phyloP scores from a whole-genome alignment of 2,329 filamentous ascomycete species.

The Ascochyta rabiei region DNA sequence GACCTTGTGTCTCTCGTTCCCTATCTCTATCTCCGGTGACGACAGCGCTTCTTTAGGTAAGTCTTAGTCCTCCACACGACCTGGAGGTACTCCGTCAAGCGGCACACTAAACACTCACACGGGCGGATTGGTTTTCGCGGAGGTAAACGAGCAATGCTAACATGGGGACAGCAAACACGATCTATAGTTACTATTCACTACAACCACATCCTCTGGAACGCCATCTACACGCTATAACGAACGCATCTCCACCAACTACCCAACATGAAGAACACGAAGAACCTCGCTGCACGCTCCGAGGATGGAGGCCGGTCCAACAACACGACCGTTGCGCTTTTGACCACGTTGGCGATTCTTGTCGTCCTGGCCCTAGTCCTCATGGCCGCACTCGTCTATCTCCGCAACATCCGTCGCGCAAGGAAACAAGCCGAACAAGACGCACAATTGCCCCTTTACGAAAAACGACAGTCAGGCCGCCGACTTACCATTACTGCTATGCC shows the following conservation, averaged over 20 bases:
- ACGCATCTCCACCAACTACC: constrained; percentile 16
- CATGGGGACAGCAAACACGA: constrained; percentile 31
- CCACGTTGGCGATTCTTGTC: constrained; percentile 78
- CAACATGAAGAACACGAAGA: constrained; percentile 52
- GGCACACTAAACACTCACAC: constrained; percentile 23
- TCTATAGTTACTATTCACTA: constrained; percentile 33
- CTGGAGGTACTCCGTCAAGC: constrained; percentile 28
- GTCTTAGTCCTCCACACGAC: constrained; percentile 21
- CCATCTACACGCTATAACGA: constrained; percentile 32
- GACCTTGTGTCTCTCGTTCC: constrained; percentile 31
- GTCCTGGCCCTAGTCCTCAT: constrained; percentile 73
- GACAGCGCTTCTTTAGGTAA: constrained; percentile 34
- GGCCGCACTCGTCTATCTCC: constrained; percentile 73
- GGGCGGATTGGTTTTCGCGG: constrained; percentile 12
- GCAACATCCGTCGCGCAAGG: constrained; percentile 63
- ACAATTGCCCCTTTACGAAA: constrained; percentile 71
- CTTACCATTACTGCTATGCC: constrained; percentile 58
- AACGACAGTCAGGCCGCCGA: constrained; percentile 60
- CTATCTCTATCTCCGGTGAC: constrained; percentile 19
- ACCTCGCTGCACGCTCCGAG: constrained; percentile 59
- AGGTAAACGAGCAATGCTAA: constrained; percentile 29
- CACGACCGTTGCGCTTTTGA: constrained; percentile 76
- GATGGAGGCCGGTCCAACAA: constrained; percentile 58
- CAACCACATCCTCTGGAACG: constrained; percentile 23
- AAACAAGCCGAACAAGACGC: constrained; percentile 55